phyloP scores from a whole-genome alignment of 1,139 yeast genomes.

The Zygosaccharomyces sapae region DNA sequence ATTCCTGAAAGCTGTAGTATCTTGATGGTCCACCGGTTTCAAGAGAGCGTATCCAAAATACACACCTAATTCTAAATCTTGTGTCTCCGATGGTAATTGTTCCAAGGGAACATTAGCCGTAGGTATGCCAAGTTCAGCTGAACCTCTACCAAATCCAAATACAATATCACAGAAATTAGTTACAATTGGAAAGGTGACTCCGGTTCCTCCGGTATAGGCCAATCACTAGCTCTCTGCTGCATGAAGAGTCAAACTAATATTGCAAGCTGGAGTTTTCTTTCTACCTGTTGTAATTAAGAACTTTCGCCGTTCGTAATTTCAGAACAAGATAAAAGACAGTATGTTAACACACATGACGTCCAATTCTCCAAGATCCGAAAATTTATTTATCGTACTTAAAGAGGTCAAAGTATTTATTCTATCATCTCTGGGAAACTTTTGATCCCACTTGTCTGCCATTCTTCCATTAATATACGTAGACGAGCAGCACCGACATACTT shows the following conservation, averaged over 20 bases:
- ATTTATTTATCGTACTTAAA: background rate
- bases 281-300: background rate
- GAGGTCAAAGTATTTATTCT: constrained; percentile 27
- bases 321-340: background rate
- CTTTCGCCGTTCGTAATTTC: background rate
- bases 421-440: constrained; percentile 53
- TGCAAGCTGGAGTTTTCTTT: background rate
- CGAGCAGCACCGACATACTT: constrained; percentile 76
- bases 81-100: constrained; percentile 40
- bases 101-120: constrained; percentile 85
- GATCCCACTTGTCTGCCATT: constrained; percentile 53
- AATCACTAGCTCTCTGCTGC: constrained; percentile 15
- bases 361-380: background rate
- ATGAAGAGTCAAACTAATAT: no score
- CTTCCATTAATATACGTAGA: constrained; percentile 70
- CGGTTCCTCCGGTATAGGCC: constrained; percentile 47
- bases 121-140: constrained; percentile 88
- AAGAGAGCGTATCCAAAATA: constrained; percentile 77
- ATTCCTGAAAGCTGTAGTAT: constrained; percentile 28
- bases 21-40: constrained; percentile 18
- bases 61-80: constrained; percentile 68
- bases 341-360: constrained; percentile 1
- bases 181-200: constrained; percentile 62
- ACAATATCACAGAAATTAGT: constrained; percentile 53
- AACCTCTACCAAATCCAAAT: constrained; percentile 94